Evolutionary conservation across 176 grass and related monocot genomes (phyloP), one percentile per base, ranked within the genome.

Genomic region (Tuctoria greenei): DNA sequence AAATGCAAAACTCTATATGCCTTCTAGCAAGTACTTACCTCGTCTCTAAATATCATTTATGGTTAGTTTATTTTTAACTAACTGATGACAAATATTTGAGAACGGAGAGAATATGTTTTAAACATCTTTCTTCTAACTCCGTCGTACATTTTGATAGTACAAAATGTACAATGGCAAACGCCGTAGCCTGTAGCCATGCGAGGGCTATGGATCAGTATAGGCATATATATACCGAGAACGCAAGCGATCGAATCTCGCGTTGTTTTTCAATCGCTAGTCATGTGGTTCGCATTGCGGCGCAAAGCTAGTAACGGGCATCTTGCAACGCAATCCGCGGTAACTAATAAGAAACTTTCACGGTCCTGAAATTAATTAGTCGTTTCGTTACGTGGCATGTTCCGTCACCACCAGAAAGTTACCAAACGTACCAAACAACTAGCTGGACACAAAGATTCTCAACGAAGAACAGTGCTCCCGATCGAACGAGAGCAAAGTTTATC

Each of bases 401-500:
- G 10, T 5, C 8, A 11, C 52, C 37, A 44, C 37, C 8, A 44
- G 43, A 37, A 16, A 71, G 27, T 9, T 31, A n/a, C 18, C 5
- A 34, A 27, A 9, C 7, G 43, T 44, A 2, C 10, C 21, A 21
- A 38, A 16, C 11, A n/a, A 17, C 51, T 16, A 43, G 17, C 12
- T 60, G 39, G 72, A 74, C 72, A 44, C 43, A 58, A 74, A n/a
- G 72, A 74, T 74, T 74, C 72, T 60, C 18, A 26, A 44, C 56
- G 20, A 58, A n/a, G 55, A 44, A 44, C 55, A 74, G n/a, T 18
- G 13, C 14, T 78, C 75, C 61, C 66, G 66, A 55, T 4, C n/a
- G n/a, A n/a, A n/a, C n/a, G n/a, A n/a, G 15, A 25, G 26, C 28
- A 39, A 17, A 34, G 20, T 66, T 50, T 39, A 54, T 45, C 16